Evolutionary conservation across 805 yeast genomes (phyloP), one percentile per base, ranked within the genome.

Genomic region (Saccharomycopsis sp.): DNA sequence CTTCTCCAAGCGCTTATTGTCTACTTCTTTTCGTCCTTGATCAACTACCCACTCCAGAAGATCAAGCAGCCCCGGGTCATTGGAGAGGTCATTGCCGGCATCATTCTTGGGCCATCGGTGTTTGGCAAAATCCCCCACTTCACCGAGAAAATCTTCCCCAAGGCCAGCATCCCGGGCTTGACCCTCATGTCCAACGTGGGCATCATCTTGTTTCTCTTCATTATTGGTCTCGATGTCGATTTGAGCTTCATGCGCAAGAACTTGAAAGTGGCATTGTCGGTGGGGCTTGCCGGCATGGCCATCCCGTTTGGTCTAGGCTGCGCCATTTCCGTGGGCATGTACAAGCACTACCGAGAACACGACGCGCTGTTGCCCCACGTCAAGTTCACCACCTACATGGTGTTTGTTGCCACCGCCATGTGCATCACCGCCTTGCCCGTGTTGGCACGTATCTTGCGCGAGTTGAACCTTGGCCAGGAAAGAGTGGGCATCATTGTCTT

Each of bases 341-440:
- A 75, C 60, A 62, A 78, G 21, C 65, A 70, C 27, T 79, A 78
- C 54, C 59, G 62, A 5, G 61, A 54, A 4, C 51, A 53, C 31
- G 58, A 51, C 25, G 57, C 50, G 1, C 43, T 38, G 2, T 46
- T 53, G 29, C 59, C 60, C 4, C 54, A 57, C 4, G 64, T 77
- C 26, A 64, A 75, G 40, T 82, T 81, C 54, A 77, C 88, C 10
- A 80, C 86, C 0, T 83, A 69, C 51, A 75, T 79, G 80, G 82
- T 82, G 8, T 83, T 83, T 51, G 77, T 83, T 38, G 88, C 89
- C 2, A 86, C 80, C 9, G 89, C 94, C 2, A 69, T 82, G 67
- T 75, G 89, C 48, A 80, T 83, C 49, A 83, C 94, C 3, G 94
- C 94, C 1, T 78, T 83, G 57, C 94, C 94, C 0, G 94, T 83